These are phyloP conservation scores for Vanrija sp. DNA, from an alignment of 1,284 basidiomycete genomes.

Conservation along the genomic window DNA sequence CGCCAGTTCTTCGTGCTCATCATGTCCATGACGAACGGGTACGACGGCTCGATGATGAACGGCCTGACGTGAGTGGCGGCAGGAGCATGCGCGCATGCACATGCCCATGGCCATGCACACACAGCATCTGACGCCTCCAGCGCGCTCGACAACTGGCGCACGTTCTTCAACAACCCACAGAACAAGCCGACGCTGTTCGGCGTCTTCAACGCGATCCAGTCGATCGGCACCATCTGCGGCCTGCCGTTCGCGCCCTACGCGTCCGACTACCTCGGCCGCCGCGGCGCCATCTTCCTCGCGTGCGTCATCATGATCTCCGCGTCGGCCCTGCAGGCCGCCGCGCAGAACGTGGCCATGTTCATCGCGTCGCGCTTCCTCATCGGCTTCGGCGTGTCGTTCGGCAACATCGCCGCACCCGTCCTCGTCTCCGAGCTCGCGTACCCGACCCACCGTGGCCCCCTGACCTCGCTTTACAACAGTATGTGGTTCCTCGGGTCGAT, in stretches of 20 bases:
- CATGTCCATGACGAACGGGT: slow-evolving; percentile 19
- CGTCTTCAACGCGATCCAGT: slow-evolving; percentile 20
- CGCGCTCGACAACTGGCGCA: background rate
- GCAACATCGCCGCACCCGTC: slow-evolving; percentile 58
- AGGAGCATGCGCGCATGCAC: too few species aligned
- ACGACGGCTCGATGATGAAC: slow-evolving; percentile 18
- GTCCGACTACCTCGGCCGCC: slow-evolving; percentile 37
- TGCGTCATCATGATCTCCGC: slow-evolving; percentile 55
- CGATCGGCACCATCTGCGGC: slow-evolving; percentile 15
- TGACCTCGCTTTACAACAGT: slow-evolving; percentile 57
- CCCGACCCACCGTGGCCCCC: slow-evolving; percentile 59
- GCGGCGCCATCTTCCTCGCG: slow-evolving; percentile 35
- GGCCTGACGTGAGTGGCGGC: background rate
- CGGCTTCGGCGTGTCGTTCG: slow-evolving; percentile 58
- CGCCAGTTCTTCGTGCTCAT: slow-evolving; percentile 23
- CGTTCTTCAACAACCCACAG: background rate
- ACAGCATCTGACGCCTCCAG: background rate
- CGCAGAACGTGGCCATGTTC: slow-evolving; percentile 65
- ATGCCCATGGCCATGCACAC: too few species aligned
- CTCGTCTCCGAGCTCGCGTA: slow-evolving; percentile 66
- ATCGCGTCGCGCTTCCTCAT: slow-evolving; percentile 55
- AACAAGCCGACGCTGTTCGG: slow-evolving; percentile 8
- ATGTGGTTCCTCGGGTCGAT: slow-evolving; percentile 66
- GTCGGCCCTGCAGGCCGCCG: slow-evolving; percentile 53
- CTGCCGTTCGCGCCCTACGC: slow-evolving; percentile 25